These are phyloP conservation scores for Boletus subparvulus DNA, from an alignment of 768 basidiomycete species.

Conservation along the genomic window DNA sequence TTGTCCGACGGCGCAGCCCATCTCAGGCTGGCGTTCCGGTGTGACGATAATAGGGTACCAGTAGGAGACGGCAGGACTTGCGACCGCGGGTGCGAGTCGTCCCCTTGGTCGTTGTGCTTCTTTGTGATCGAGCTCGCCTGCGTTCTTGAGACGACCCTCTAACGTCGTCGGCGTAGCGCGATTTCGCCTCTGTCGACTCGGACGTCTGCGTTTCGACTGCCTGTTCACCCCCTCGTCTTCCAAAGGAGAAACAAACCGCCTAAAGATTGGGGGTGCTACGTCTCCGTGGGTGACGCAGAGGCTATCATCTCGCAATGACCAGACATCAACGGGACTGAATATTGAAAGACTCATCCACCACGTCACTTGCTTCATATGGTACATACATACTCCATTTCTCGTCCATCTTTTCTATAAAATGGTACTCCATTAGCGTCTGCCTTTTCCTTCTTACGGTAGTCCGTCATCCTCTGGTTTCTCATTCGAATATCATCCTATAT, in stretches of 20 bases:
- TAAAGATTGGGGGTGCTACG: constrained; percentile 25
- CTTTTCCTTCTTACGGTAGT: too few relatives aligned
- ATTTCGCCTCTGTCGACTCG: neutral
- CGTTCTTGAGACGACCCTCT: constrained; percentile 16
- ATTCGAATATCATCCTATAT: too few relatives aligned
- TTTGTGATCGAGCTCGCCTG: constrained; percentile 17
- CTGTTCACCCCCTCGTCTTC: constrained; percentile 14
- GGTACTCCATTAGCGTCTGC: too few relatives aligned
- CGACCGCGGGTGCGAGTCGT: constrained; percentile 22
- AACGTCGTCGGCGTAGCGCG: constrained; percentile 3
- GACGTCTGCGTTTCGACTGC: neutral
- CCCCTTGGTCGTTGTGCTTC: constrained; percentile 27
- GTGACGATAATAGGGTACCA: constrained; percentile 41
- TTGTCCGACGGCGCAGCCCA: constrained; percentile 24
- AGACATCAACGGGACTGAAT: constrained; percentile 23
- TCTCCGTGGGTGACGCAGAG: constrained; percentile 19
- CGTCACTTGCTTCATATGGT: too few relatives aligned
- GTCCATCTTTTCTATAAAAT: too few relatives aligned
- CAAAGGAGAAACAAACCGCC: constrained; percentile 15
- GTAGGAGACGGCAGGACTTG: constrained; percentile 25
- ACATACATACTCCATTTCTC: too few relatives aligned
- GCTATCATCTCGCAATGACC: constrained; percentile 14
- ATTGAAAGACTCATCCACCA: too few relatives aligned
- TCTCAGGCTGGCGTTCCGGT: constrained; percentile 36
- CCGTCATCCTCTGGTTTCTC: too few relatives aligned